Evolutionary conservation across 1,284 basidiomycete species (phyloP), one percentile per base, ranked within the genome.

Genomic region (Caloboletus firmus): DNA sequence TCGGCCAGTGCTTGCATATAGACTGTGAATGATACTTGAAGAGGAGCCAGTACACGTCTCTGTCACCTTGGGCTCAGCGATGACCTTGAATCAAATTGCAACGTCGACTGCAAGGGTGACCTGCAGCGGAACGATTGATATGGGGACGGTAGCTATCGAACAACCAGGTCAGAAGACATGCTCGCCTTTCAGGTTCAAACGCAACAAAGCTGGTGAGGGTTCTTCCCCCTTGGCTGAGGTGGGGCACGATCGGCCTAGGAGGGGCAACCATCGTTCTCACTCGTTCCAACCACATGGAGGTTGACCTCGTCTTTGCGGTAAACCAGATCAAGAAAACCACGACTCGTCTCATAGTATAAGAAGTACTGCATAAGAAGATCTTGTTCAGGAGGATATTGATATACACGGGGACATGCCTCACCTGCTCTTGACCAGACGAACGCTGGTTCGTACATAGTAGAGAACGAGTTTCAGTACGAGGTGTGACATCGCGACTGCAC

Each of bases 11-110:
- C 76, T 89, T 93, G 62, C 17, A 55, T 56, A 31, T 57, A 34
- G 24, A 34, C n/a, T 15, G 18, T 42, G 7, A 56, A 24, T 18
- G 30, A 17, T 22, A 37, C 41, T 40, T 34, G 24, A n/a, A 39
- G n/a, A 17, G 45, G 20, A 34, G 45, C 11, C 0, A 18, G 17
- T 18, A 36, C n/a, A 35, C 20, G 28, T 36, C n/a, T 32, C 32
- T 12, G 36, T 58, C 44, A 88, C 91, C 74, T 85, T 87, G 22
- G 84, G 83, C 60, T 92, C 89, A 32, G 84, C 83, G 52, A 95
- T 72, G 13, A 90, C 87, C 61, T 91, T 87, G 75, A 91, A 95
- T 44, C 89, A 81, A 61, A 84, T 89, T 60, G 91, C 89, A 32
- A 86, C 80, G 37, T 89, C 89, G 5, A 82, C 75, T 4, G 79